phyloP scores from a whole-genome alignment of 306 rosid species.

The Dalbergia oliveri region DNA sequence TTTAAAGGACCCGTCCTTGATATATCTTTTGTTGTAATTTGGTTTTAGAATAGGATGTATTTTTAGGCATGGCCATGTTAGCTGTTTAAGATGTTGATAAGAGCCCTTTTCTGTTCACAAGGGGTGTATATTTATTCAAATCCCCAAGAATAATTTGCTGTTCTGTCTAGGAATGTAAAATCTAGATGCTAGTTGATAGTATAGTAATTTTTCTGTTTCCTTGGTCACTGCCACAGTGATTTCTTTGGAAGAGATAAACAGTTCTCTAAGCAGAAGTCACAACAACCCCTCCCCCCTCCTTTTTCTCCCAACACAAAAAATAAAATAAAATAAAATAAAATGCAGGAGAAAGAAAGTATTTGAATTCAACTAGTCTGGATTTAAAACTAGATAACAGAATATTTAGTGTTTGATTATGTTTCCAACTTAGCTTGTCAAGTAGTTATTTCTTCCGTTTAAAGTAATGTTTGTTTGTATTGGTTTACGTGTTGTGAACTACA shows the following conservation, averaged over 20 bases:
- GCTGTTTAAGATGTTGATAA: neutral
- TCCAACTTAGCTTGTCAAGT: neutral
- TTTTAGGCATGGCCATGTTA: neutral
- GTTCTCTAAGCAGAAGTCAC: neutral
- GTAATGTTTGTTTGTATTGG: neutral
- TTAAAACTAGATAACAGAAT: neutral
- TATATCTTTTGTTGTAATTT: neutral
- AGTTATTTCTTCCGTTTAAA: conserved; percentile 12
- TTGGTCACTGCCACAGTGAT: conserved; percentile 2
- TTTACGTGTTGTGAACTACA: conserved; percentile 15
- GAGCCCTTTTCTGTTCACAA: conserved; percentile 21
- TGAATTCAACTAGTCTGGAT: neutral
- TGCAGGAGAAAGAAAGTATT: neutral
- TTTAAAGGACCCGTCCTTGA: neutral
- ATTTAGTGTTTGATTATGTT: neutral
- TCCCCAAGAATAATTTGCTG: neutral
- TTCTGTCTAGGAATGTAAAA: conserved; percentile 29
- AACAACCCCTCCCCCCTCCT: neutral
- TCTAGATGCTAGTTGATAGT: conserved; percentile 30
- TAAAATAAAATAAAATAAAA: neutral
- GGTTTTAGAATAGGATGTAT: conserved; percentile 24
- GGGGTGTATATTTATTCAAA: conserved; percentile 37
- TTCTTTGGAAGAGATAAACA: conserved; percentile 22
- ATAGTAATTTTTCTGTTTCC: conserved; percentile 13
- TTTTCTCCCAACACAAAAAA: no score